phyloP scores from a whole-genome alignment of 495 filamentous ascomycete genomes.

The Friedmanniomyces endolithicus region DNA sequence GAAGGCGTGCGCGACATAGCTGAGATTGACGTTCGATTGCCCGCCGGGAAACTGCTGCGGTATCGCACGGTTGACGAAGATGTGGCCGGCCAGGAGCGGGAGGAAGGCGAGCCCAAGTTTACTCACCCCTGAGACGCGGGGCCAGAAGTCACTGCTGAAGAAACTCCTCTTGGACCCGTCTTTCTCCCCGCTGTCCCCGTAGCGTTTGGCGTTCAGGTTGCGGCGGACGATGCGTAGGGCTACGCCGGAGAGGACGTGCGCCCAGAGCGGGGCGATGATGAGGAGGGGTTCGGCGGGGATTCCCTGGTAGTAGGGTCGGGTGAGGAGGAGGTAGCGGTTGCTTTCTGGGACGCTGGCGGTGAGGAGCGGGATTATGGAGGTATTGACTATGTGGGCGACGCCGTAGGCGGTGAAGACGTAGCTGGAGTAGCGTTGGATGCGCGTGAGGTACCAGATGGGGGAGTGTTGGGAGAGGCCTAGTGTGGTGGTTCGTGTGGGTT shows the following conservation, averaged over 20 bases:
- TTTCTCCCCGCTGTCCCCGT: constrained; percentile 47
- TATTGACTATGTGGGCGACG: constrained; percentile 63
- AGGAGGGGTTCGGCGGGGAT: constrained; percentile 51
- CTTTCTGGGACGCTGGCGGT: constrained; percentile 41
- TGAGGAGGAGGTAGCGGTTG: constrained; percentile 49
- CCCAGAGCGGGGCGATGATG: constrained; percentile 43
- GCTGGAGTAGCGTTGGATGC: constrained; percentile 73
- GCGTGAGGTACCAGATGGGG: constrained; percentile 36
- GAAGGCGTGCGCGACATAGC: constrained; percentile 79
- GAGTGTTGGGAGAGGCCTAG: constrained; percentile 27
- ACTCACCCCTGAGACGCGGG: constrained; percentile 51
- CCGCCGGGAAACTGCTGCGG: constrained; percentile 68
- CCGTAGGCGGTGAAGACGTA: constrained; percentile 75
- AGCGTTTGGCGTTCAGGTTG: constrained; percentile 50
- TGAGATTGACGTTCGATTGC: constrained; percentile 65
- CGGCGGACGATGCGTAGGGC: constrained; percentile 63
- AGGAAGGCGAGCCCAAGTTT: constrained; percentile 53
- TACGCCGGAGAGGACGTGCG: constrained; percentile 53
- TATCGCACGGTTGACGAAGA: constrained; percentile 55
- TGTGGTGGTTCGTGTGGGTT: constrained; percentile 21
- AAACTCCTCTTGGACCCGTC: constrained; percentile 28
- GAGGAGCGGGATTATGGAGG: constrained; percentile 46
- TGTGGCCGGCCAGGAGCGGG: constrained; percentile 54
- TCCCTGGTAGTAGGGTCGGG: constrained; percentile 69
- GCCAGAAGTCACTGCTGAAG: constrained; percentile 38